These are phyloP conservation scores for Diutina pseudorugosa DNA, from an alignment of 1,139 yeast genomes.

Conservation along the genomic window DNA sequence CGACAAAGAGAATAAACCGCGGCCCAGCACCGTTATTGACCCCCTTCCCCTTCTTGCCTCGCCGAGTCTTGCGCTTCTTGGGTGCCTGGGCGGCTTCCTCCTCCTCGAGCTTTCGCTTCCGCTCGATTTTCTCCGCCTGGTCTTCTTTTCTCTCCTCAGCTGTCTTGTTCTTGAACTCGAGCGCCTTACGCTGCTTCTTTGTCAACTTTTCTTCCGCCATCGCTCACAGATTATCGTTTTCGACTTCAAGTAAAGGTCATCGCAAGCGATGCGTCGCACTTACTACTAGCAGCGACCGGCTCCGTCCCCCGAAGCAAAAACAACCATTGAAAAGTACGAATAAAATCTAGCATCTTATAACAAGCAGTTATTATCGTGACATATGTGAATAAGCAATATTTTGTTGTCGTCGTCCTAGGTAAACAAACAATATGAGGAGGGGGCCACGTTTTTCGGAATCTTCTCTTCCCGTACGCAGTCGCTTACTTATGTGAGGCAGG, in stretches of 20 bases:
- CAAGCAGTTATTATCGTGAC: no score
- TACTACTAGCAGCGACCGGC: not conserved
- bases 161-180: slow-evolving; percentile 45
- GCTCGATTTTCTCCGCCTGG: slow-evolving; percentile 13
- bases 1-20: slow-evolving; percentile 79
- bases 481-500: not conserved
- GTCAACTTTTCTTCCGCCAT: slow-evolving; percentile 36
- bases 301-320: not conserved
- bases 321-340: not conserved
- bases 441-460: no score
- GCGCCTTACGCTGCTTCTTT: slow-evolving; percentile 71
- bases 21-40: slow-evolving; percentile 40
- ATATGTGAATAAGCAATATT: no score
- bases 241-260: not conserved
- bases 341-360: no score
- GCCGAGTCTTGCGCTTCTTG: slow-evolving; percentile 65
- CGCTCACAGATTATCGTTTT: not conserved
- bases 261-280: not conserved
- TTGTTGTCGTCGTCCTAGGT: no score
- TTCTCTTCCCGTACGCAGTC: not conserved
- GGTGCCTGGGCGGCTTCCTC: slow-evolving; percentile 12
- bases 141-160: slow-evolving; percentile 27
- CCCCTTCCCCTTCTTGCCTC: slow-evolving; percentile 62
- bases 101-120: slow-evolving; percentile 10
- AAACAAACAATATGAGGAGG: no score